Evolutionary conservation across 148 eudicot genomes (phyloP), one percentile per base, ranked within the genome.

Genomic region (Agrostemma githago): DNA sequence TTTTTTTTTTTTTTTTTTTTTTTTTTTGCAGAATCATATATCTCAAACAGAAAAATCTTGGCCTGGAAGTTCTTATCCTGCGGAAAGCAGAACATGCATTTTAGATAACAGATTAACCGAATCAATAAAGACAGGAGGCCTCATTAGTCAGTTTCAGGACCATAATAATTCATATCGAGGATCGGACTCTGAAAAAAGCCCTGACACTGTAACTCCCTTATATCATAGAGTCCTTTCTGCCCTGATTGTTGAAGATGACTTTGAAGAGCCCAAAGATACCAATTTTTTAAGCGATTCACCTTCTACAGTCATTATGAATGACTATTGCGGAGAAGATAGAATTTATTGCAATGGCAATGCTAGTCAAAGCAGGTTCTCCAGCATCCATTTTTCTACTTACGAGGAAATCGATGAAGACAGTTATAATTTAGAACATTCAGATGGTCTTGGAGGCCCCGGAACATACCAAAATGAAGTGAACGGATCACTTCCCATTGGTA

Each of bases 161-260:
- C 72, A 63, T 76, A 88, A 84, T 76, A 78, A 60, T 76, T 79
- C 79, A 62, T 75, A 62, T 70, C 83, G 85, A 77, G 83, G 77
- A 62, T 40, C 72, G 60, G 86, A 84, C 54, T 70, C 82, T 62
- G 89, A 80, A 63, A 82, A 74, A 77, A 77, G 76, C 70, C 60
- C 68, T 53, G 78, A 85, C 64, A 68, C 59, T 67, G 75, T 70
- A 44, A 77, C 85, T 46, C 95, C 97, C 41, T 75, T 93, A 64
- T 87, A 85, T 71, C 95, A 91, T 71, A 93, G 94, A 80, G 89
- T 93, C 68, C 86, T 93, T 60, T 91, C 98, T 82, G 98, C 98
- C 77, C 88, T 93, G 14, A 91, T 93, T 70, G 71, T 83, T 44
- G 98, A 91, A 66, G 92, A 90, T 82, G 94, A 92, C 64, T 72